A percentile compares a stretch with the other conserved stretches of the same genome.
These are phyloP conservation scores for Pseudomassariella vexata DNA, from an alignment of 2,329 filamentous ascomycete genomes.

Conservation along the genomic window DNA sequence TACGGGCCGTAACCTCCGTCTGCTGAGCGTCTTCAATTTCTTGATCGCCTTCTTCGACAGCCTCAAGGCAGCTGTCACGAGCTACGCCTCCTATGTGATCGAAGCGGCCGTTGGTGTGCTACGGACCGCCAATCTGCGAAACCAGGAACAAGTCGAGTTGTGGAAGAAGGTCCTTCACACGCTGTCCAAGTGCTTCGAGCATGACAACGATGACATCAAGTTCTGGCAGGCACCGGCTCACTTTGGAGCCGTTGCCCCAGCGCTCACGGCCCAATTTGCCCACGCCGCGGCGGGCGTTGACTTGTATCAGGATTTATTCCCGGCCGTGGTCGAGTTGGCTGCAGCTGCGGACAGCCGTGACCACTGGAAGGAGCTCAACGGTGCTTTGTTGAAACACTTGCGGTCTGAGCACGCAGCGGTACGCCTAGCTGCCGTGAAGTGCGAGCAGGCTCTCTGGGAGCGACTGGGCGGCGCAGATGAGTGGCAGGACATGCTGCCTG, in stretches of 20 bases:
- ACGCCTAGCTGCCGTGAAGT: conserved; percentile 75
- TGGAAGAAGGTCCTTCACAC: conserved; percentile 67
- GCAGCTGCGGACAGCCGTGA: conserved; percentile 76
- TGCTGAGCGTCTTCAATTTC: conserved; percentile 78
- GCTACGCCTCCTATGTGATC: conserved; percentile 80
- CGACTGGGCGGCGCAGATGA: conserved; percentile 87
- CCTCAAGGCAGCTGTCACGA: conserved; percentile 90
- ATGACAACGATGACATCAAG: conserved; percentile 90
- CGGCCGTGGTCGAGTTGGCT: conserved; percentile 74
- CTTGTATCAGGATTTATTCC: conserved; percentile 53
- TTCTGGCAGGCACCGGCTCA: conserved; percentile 94
- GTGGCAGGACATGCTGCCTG: conserved; percentile 83
- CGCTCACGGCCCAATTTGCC: conserved; percentile 63
- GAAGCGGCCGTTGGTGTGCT: conserved; percentile 68
- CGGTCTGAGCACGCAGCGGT: conserved; percentile 66
- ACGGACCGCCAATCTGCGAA: conserved; percentile 32
- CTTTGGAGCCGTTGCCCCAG: conserved; percentile 65
- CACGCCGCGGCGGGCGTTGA: conserved; percentile 37
- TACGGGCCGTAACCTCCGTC: conserved; percentile 52
- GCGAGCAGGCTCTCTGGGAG: conserved; percentile 74
- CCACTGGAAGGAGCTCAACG: conserved; percentile 87
- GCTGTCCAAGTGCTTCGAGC: conserved; percentile 69
- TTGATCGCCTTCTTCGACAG: conserved; percentile 73
- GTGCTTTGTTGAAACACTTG: conserved; percentile 69
- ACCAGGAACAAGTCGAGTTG: conserved; percentile 50